Evolutionary conservation across 805 yeast species (phyloP), one percentile per base, ranked within the genome.

Genomic region (Hanseniaspora thailandica): DNA sequence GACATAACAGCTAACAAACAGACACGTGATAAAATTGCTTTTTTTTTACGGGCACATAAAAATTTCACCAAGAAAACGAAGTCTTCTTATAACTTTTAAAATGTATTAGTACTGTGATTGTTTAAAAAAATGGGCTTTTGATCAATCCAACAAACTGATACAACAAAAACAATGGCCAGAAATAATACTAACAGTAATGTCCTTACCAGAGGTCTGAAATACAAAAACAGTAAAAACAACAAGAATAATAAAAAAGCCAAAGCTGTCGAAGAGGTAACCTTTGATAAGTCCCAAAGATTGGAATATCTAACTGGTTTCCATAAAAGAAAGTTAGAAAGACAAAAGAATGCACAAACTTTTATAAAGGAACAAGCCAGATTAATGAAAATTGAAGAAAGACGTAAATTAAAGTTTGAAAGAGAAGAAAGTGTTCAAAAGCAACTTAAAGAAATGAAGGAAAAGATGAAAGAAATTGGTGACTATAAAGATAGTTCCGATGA

Each of bases 301-400:
- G 95, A 90, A 56, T 90, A 81, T 66, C 70, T 90, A 59, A 90
- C 97, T 2, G 98, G 98, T 39, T 90, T 90, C 67, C 97, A 93
- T 67, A 90, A 90, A 69, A 77, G 98, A 63, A 90, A 90, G 65
- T 65, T 90, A 17, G 85, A 85, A 62, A 76, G 97, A 66, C 84
- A 85, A 69, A 89, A 87, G 69, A 81, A 82, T 58, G 97, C 97
- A 0, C 80, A 78, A 59, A 86, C 77, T 56, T 80, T 73, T 61
- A 77, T 77, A 48, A 81, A 82, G 60, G 96, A 89, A 63, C 85
- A 82, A 63, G 93, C 83, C 5, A 74, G 89, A 55, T 70, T 78
- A 58, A 80, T 80, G 2, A 77, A 77, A 60, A 73, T 87, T 10
- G 94, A 84, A 59, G 95, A 86, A 62, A 76, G 97, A 56, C 78